Base-by-base conservation (phyloP, 2,329 filamentous ascomycete genomes). In the Aspergillus arachidicola region DNA sequence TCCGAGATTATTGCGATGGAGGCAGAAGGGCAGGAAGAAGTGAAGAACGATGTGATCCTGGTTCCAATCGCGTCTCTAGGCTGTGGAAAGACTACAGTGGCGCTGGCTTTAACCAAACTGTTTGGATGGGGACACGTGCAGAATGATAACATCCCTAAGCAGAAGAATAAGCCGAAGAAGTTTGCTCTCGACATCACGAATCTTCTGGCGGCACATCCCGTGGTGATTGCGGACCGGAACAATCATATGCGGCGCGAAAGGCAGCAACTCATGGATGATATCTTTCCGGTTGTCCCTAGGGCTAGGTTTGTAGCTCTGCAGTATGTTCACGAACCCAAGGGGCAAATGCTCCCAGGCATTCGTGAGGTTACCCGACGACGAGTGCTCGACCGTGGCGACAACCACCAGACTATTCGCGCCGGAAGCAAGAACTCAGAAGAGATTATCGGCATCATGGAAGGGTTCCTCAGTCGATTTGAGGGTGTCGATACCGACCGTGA, bases 391-490 rank as follows among this genome's bases (percentile, higher is more conserved):
- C 90, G 95, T 26, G 95, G 95, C 16, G 93, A 99, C 77, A 98
- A 98, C 73, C 95, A 99, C 76, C 95, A 99, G 79, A 99, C 95
- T 0, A 98, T 99, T 64, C 93, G 95, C 72, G 94, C 94, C 12
- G 83, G 81, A n/a, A 90, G 87, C 53, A 90, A 91, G 61, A 86
- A 90, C 51, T 79, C 83, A 54, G 80, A 84, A 21, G 94, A 97
- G 76, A 92, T 95, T 60, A 83, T 95, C 54, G 87, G 87, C 6
- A 96, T 99, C 70, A 98, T 99, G 95, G 92, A 97, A 70, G 92
- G 93, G 3, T 99, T 99, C 79, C 84, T 99, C 68, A 78, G 86
- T 14, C 88, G 95, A 41, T 98, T 97, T 74, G 91, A 99, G 79
- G 86, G 90, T 23, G 84, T 93, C 63, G 86, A 94, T 67, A 80